Conservation (phyloP, 2,329 filamentous ascomycete genomes). For the Alternaria solani region DNA sequence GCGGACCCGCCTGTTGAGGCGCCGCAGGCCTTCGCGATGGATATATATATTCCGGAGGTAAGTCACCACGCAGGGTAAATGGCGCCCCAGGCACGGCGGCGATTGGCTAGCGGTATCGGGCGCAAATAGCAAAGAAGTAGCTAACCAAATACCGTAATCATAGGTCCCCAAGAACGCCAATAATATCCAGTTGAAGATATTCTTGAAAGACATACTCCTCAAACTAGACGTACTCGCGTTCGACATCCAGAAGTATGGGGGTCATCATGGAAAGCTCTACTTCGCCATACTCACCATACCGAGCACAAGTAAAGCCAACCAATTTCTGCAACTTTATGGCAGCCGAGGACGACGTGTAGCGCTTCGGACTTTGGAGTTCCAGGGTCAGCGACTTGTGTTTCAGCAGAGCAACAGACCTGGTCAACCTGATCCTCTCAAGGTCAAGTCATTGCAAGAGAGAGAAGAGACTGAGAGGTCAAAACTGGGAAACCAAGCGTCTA, state of each 20-base stretch:
- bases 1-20: background rate
- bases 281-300: conserved; percentile 58
- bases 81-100: background rate
- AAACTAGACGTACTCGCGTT: conserved; percentile 53
- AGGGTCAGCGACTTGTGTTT: conserved; percentile 20
- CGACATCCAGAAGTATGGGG: conserved; percentile 54
- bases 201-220: conserved; percentile 51
- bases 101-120: background rate
- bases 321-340: conserved; percentile 54
- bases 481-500: conserved; percentile 9
- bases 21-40: conserved; percentile 22
- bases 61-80: conserved; percentile 1
- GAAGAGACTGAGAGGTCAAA: conserved; percentile 30
- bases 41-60: conserved; percentile 37
- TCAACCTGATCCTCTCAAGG: conserved; percentile 34
- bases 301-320: conserved; percentile 48
- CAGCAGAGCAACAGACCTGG: conserved; percentile 28
- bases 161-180: conserved; percentile 54
- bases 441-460: conserved; percentile 34
- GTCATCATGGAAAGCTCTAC: conserved; percentile 22
- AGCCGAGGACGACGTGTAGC: conserved; percentile 17
- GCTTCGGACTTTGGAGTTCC: conserved; percentile 15
- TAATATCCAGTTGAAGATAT: conserved; percentile 52
- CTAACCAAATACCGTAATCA: background rate
- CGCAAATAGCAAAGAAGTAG: background rate